phyloP scores from a whole-genome alignment of 345 rosid species.

The Syzygium aromaticum region DNA sequence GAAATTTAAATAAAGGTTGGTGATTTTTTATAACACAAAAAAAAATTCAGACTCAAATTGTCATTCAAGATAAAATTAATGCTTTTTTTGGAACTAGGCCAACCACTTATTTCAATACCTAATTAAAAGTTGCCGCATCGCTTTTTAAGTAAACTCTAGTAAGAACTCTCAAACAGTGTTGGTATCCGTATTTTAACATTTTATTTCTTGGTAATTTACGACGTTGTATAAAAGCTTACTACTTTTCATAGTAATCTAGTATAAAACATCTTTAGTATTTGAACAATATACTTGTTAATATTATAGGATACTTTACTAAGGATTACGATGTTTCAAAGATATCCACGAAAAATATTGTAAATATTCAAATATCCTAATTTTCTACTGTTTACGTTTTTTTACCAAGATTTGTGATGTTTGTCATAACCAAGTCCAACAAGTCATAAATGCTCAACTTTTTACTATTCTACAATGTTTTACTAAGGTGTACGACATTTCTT shows the following conservation, averaged over 20 bases:
- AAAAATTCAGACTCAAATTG: no score
- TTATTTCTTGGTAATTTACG: not conserved
- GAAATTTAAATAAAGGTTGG: no score
- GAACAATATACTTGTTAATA: not conserved
- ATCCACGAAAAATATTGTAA: not conserved
- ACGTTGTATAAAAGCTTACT: not conserved
- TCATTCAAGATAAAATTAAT: no score
- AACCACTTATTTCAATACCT: not conserved
- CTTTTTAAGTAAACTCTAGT: not conserved
- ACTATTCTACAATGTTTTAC: not conserved
- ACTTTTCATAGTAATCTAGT: not conserved
- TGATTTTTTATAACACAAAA: no score
- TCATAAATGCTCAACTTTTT: not conserved
- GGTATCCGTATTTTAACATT: not conserved
- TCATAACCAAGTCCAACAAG: not conserved
- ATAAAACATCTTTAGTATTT: not conserved
- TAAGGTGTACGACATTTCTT: not conserved
- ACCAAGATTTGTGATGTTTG: not conserved
- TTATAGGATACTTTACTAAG: not conserved
- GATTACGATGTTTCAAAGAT: not conserved
- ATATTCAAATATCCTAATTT: not conserved
- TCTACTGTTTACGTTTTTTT: not conserved
- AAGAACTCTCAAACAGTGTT: not conserved
- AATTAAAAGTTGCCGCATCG: not conserved
- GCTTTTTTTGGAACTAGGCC: no score